Evolutionary conservation across 495 filamentous ascomycete species (phyloP), one percentile per base, ranked within the genome.

Genomic region (Podospora pseudocomata): DNA sequence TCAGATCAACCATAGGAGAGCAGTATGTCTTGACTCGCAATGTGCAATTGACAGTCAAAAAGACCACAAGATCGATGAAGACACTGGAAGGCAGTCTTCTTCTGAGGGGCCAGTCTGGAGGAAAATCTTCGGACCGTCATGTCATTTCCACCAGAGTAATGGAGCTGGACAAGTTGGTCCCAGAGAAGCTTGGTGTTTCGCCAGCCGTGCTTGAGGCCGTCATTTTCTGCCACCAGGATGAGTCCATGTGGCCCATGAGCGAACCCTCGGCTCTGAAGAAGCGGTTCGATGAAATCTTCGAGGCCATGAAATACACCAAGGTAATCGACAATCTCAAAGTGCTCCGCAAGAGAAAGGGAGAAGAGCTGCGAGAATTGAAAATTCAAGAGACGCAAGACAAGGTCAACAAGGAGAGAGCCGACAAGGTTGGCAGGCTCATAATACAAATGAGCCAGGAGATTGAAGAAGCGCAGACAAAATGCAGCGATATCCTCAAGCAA

Each of bases 141-240:
- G 81, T 88, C 0, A 86, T 95, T 30, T 97, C 94, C 18, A 91
- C 90, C 3, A 85, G 88, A 7, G 89, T 92, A 16, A 87, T 87
- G 2, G 90, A 97, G 67, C 81, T 99, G 32, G 89, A 97, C 74
- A 83, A 88, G 70, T 85, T 94, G 61, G 88, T 98, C 79, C 92
- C 95, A 1, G 86, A 92, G 68, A 91, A 93, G 70, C 84, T 99
- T 5, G 95, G 96, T 39, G 95, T 97, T 9, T 95, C 93, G 3
- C 88, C 89, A 66, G 93, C 95, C 9, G 86, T 99, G 16, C 85
- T 99, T 39, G 93, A 98, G 59, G 89, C 87, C 60, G 95, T 99
- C 74, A 97, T 99, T 71, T 99, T 99, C 79, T 99, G 95, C 76
- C 95, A 99, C 76, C 95, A 99, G 72, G 95, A 99, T 70, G 95